phyloP scores from a whole-genome alignment of 2,329 filamentous ascomycete species.

The Lachnellula willkommii region DNA sequence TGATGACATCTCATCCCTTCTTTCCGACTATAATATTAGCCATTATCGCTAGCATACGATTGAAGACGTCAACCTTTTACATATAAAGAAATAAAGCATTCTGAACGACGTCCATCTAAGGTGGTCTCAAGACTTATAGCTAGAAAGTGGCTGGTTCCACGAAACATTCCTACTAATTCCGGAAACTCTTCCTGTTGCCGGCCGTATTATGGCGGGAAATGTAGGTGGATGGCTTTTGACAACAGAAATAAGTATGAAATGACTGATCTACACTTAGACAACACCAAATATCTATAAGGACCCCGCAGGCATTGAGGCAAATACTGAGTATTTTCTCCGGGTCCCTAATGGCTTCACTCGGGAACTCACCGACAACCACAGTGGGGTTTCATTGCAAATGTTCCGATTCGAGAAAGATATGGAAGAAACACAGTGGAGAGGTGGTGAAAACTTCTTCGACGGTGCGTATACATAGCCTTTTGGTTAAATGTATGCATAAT shows the following conservation, averaged over 20 bases:
- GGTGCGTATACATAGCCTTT: neutral
- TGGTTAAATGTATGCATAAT: neutral
- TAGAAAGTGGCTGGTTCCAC: neutral
- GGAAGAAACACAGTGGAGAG: slow-evolving; percentile 4
- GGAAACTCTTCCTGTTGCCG: neutral
- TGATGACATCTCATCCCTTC: neutral
- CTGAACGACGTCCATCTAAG: neutral
- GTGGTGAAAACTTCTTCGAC: slow-evolving; percentile 7
- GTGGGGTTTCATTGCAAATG: neutral
- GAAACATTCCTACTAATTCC: neutral
- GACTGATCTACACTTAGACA: neutral
- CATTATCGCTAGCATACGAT: neutral
- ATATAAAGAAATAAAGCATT: neutral
- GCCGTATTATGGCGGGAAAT: neutral
- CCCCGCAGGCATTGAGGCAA: neutral
- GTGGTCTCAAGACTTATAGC: neutral
- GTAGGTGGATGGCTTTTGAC: neutral
- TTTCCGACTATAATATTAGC: neutral
- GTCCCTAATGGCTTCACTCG: neutral
- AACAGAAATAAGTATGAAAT: neutral
- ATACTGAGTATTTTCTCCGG: neutral
- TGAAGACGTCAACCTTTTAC: neutral
- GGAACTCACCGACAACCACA: neutral
- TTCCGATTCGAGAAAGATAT: neutral
- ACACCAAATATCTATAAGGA: neutral